These are phyloP conservation scores for Paraphoma chrysanthemicola DNA, from an alignment of 2,329 filamentous ascomycete genomes.

Conservation along the genomic window DNA sequence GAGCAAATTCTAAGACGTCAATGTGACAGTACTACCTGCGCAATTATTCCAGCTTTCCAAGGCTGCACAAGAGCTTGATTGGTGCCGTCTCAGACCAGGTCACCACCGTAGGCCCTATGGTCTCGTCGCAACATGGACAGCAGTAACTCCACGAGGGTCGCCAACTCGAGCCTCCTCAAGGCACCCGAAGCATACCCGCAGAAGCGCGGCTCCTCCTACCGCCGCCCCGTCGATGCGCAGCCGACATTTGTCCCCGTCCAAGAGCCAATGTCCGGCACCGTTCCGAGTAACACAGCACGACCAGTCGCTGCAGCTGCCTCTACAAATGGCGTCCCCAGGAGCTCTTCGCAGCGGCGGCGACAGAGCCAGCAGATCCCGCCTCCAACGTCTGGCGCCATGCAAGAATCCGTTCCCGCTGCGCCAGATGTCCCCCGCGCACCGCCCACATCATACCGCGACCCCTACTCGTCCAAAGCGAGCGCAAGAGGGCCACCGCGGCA, in stretches of 20 bases:
- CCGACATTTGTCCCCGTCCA: slow-evolving; percentile 14
- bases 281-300: slow-evolving; percentile 39
- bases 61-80: slow-evolving; percentile 14
- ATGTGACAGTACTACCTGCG: slow-evolving; percentile 27
- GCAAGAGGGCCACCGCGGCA: slow-evolving; percentile 33
- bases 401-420: slow-evolving; percentile 50
- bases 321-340: slow-evolving; percentile 29
- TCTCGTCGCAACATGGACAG: slow-evolving; percentile 37
- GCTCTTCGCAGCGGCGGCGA: slow-evolving; percentile 37
- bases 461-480: slow-evolving; percentile 43
- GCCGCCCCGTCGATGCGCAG: slow-evolving; percentile 40
- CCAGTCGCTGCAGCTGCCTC: slow-evolving; percentile 23
- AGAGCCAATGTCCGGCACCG: slow-evolving; percentile 21
- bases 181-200: slow-evolving; percentile 37
- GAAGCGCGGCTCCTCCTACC: slow-evolving; percentile 43
- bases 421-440: slow-evolving; percentile 66
- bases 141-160: slow-evolving; percentile 28
- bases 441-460: slow-evolving; percentile 52
- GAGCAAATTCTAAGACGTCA: slow-evolving; percentile 16
- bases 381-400: slow-evolving; percentile 26
- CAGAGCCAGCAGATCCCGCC: slow-evolving; percentile 42
- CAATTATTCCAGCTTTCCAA: slow-evolving; percentile 15
- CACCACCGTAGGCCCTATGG: slow-evolving; percentile 25
- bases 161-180: slow-evolving; percentile 30
- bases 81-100: slow-evolving; percentile 10